A percentile compares a stretch with the other conserved stretches of the same genome.
These are phyloP conservation scores for Talaromyces sp. DNA, from an alignment of 2,329 filamentous ascomycete species.

Conservation along the genomic window DNA sequence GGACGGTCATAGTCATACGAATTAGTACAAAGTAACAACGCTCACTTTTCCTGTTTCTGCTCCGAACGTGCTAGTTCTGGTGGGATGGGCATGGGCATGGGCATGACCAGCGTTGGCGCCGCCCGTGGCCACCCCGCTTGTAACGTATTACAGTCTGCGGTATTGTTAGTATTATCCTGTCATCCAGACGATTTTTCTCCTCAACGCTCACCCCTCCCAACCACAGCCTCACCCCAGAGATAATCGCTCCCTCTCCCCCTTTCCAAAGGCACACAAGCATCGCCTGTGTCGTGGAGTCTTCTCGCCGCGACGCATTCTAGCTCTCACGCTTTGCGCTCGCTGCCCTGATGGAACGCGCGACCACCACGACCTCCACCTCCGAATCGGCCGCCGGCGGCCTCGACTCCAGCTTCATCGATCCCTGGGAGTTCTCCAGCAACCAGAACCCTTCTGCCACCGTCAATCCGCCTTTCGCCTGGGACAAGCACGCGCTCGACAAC, in stretches of 20 bases:
- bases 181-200: not conserved
- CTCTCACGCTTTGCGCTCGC: conserved; percentile 5
- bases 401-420: conserved; percentile 34
- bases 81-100: not conserved
- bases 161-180: not conserved
- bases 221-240: not conserved
- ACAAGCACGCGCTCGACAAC: conserved; percentile 30
- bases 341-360: conserved; percentile 33
- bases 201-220: not conserved
- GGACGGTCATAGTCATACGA: too few relatives aligned
- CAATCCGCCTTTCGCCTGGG: conserved; percentile 31
- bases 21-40: too few relatives aligned
- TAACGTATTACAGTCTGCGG: not conserved
- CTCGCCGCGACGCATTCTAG: not conserved
- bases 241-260: not conserved
- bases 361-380: not conserved
- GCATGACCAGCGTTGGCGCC: not conserved
- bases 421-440: conserved; percentile 25
- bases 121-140: not conserved
- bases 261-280: conserved; percentile 1
- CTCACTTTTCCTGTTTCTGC: too few relatives aligned
- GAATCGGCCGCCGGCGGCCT: conserved; percentile 30
- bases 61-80: not conserved
- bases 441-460: conserved; percentile 17
- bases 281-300: conserved; percentile 1